Conservation (phyloP, 352 stramenopile species). For the Hyaloperonospora arabidopsidis region DNA sequence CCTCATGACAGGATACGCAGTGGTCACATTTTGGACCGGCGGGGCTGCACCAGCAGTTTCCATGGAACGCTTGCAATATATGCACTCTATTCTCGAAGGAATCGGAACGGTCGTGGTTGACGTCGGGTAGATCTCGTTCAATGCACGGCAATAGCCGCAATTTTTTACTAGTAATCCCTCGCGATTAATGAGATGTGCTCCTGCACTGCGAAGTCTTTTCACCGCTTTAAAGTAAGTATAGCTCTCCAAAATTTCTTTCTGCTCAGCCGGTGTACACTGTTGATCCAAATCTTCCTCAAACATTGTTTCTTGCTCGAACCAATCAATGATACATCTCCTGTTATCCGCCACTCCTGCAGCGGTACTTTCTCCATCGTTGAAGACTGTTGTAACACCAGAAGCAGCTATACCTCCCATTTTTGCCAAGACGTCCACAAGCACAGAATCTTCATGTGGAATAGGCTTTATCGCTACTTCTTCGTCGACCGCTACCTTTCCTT, state of each 20-base stretch:
- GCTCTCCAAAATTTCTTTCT: constrained; percentile 65
- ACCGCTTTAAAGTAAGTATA: constrained; percentile 68
- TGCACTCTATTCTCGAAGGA: constrained; percentile 55
- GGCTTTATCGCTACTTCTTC: constrained; percentile 17
- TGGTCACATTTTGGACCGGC: constrained; percentile 14
- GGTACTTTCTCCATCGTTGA: constrained; percentile 11
- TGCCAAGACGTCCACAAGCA: constrained; percentile 43
- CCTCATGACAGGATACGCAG: constrained; percentile 16
- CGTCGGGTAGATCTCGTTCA: constrained; percentile 61
- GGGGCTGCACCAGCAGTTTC: constrained; percentile 32
- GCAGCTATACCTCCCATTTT: constrained; percentile 30
- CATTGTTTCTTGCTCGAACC: constrained; percentile 87
- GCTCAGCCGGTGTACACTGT: constrained; percentile 56
- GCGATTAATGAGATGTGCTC: constrained; percentile 32
- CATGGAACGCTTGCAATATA: constrained; percentile 46
- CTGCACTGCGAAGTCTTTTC: constrained; percentile 31
- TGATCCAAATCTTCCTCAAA: constrained; percentile 85
- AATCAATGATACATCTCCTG: constrained; percentile 61
- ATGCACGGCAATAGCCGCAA: constrained; percentile 46
- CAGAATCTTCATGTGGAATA: constrained; percentile 40
- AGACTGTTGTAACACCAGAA: neutral
- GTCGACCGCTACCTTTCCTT: constrained; percentile 19
- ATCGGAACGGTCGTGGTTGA: constrained; percentile 50
- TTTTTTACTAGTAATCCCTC: constrained; percentile 43
- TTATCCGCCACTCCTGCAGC: constrained; percentile 12